Base-by-base conservation (phyloP, 2,329 filamentous ascomycete genomes). In the Lasiodiplodia hormozganensis region DNA sequence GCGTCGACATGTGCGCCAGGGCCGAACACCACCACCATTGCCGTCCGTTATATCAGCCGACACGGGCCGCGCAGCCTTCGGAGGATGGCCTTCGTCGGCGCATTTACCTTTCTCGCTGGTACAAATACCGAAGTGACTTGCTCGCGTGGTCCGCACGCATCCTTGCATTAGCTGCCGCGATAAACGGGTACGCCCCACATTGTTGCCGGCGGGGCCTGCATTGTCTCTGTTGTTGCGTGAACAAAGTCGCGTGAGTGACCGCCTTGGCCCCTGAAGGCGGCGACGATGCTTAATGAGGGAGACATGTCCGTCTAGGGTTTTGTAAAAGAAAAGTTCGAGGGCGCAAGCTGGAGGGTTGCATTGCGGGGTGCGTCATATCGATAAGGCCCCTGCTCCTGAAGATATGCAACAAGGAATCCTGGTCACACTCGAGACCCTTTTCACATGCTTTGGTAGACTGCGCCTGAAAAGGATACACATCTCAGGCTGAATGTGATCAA, bases 61-160 rank as follows among this genome's bases (percentile, higher is more conserved):
- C 58, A 31, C 14, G 8, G 23, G 7, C 57, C 18, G 5, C 25
- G 25, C 40, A 38, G n/a, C 18, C 12, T 4, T 23, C n/a, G 7
- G 36, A 43, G n/a, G 25, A 25, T 6, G 28, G 38, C 16, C 40
- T 43, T 7, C 58, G 8, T 51, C 58, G 58, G 58, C 11, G 25
- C 34, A 49, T 31, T 34, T 34, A 12, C 47, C 43, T n/a, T 10
- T 4, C 38, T 52, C 25, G 60, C 8, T 23, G 60, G 31, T 21
- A 52, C n/a, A 51, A 31, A 52, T 49, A 25, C 40, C 4, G 18
- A 14, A 38, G 18, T 64, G 47, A 64, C 60, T n/a, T 64, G 60
- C 60, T 64, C 60, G 60, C 60, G 60, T 64, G 60, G 28, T 18
- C 21, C 34, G 43, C 14, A 18, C 58, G 58, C 14, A 28, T 18